Base-by-base conservation (phyloP, 768 basidiomycete genomes). In the Trametes gibbosa region DNA sequence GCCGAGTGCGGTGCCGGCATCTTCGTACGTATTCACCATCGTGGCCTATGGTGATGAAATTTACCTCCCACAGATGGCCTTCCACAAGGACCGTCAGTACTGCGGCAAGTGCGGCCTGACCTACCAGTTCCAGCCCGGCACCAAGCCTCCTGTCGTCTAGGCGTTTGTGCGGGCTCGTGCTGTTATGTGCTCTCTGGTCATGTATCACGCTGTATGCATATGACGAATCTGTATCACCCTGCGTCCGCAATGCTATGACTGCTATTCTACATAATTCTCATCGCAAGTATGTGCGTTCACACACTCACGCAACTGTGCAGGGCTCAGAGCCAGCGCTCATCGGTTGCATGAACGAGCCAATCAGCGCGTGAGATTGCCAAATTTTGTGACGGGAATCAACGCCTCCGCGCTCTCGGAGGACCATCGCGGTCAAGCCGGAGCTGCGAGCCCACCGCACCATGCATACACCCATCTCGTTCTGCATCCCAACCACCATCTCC, bases 61-160 rank as follows among this genome's bases (percentile, higher is more conserved):
- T 10, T 5, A 14, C 13, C 21, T 46, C 45, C 56, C 19, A 37
- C 34, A 90, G 95, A 98, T 98, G 96, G 95, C 95, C 61, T 94
- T 94, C 87, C 96, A 99, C 84, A 83, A 90, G 67, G 93, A 98
- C 77, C 88, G 96, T 67, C 96, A 98, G 78, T 95, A 96, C 78
- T 98, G 95, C 76, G 95, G 96, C 78, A 92, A 92, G 79, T 95
- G 92, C 63, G 90, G 90, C 48, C 74, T 93, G 76, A 92, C 90
- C 50, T 92, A 92, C 81, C 85, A 87, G 57, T 92, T 92, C 80
- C 80, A 82, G 61, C 86, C 90, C 49, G 90, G 89, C 63, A 84
- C 82, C 74, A 90, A 90, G 75, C 89, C 89, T 50, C 87, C 89
- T 55, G 81, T 79, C 58, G 83, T 83, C 60, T 90, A 81, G 79